phyloP scores from a whole-genome alignment of 306 rosid genomes.

The Sechiopsis laciniata region DNA sequence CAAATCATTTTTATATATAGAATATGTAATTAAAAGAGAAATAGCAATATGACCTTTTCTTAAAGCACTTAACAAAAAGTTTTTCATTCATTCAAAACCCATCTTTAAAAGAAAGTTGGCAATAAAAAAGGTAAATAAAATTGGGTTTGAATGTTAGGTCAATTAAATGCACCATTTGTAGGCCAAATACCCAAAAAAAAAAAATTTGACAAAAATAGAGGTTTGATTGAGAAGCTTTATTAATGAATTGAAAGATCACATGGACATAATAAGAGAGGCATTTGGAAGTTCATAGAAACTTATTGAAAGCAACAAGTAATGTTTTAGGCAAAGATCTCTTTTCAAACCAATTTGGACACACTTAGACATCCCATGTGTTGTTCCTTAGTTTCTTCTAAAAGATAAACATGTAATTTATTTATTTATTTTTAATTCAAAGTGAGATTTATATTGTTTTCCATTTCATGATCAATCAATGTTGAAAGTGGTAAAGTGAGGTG shows the following conservation, averaged over 20 bases:
- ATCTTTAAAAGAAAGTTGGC: neutral
- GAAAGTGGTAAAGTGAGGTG: neutral
- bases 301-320: neutral
- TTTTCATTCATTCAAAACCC: neutral
- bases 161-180: neutral
- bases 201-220: neutral
- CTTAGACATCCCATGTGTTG: constrained; percentile 4
- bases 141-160: neutral
- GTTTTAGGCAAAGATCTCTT: neutral
- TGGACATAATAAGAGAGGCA: too few species aligned
- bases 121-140: neutral
- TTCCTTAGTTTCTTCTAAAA: neutral
- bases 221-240: neutral
- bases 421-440: neutral
- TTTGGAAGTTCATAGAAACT: neutral
- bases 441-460: neutral
- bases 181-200: too few species aligned
- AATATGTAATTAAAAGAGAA: neutral
- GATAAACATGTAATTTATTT: neutral
- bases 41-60: neutral
- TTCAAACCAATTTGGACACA: neutral
- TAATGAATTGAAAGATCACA: neutral
- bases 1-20: neutral
- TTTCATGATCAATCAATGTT: neutral
- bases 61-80: neutral